Percentiles rank a stretch among this genome's conserved stretches.
Evolutionary conservation across 2,329 filamentous ascomycete species (phyloP).

Genomic region (Colletotrichum sp.): DNA sequence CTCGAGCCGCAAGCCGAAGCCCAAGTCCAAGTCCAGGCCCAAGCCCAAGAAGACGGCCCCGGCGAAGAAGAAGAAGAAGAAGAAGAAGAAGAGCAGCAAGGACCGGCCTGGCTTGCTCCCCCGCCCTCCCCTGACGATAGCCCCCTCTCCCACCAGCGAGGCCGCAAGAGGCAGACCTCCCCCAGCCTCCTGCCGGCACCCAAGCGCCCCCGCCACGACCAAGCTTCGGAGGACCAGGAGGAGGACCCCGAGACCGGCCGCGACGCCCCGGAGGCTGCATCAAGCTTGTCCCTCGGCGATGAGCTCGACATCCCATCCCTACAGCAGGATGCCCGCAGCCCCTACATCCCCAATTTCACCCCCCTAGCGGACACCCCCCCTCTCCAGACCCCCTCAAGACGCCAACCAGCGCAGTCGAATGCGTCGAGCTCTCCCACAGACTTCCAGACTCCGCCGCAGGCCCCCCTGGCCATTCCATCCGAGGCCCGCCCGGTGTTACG

Average conservation of each 20-base stretch:
- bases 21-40: neutral
- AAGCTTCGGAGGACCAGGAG: neutral
- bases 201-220: neutral
- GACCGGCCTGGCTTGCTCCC: neutral
- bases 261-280: neutral
- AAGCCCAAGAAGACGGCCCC: neutral
- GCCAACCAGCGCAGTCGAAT: neutral
- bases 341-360: neutral
- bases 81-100: neutral
- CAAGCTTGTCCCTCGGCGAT: neutral
- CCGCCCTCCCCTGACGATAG: neutral
- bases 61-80: neutral
- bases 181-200: neutral
- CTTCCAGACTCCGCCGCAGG: neutral
- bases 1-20: neutral
- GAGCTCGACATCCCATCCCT: neutral
- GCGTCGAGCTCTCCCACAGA: neutral
- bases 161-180: neutral
- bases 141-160: neutral
- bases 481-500: neutral
- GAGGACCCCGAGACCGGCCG: neutral
- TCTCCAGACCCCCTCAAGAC: neutral
- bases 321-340: neutral
- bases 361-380: neutral
- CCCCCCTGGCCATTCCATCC: neutral